Base-by-base conservation (phyloP, 1,139 yeast genomes). In the Candida albicans region DNA sequence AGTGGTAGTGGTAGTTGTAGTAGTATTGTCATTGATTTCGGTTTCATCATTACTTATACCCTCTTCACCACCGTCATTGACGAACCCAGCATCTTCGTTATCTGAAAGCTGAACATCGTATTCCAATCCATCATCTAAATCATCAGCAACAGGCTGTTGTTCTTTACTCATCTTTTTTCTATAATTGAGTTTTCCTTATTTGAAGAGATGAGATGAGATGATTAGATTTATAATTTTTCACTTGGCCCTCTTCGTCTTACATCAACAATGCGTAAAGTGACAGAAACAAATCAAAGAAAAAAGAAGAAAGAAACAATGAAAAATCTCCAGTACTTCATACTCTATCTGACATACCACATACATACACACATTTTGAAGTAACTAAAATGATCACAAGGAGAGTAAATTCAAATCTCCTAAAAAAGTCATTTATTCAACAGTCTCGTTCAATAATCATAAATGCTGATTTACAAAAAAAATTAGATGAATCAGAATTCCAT, bases 91-190 rank as follows among this genome's bases (percentile, higher is more conserved):
- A 18, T 44, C 50, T 37, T 49, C 54, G 30, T 42, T 37, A 14
- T 48, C 59, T 13, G 55, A 48, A 31, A 66, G 61, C 18, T 73
- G 83, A 27, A 75, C 69, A 1, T 70, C 70, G 56, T 82, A 82
- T 12, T 69, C 84, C 37, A 84, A 70, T 1, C 87, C 88, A 58
- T 84, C 91, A 42, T 83, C 87, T 39, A 84, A 67, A 48, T 82
- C 89, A 56, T 85, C 91, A 1, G 41, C 58, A n/a, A 42, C 40
- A 31, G 51, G 36, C 28, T 35, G 34, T 22, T 27, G 33, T 13
- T 40, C 13, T 9, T 18, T 18, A 18, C 22, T 18, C 22, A 18
- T 18, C 22, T 18, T 18, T 18, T 18, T 3, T 18, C 22, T 18
- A 18, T 18, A 18, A 5, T 5, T 18, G 22, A 18, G 3, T 26